Percentiles rank a stretch among this genome's conserved stretches.
Evolutionary conservation across 179 eudicot species (phyloP).

Genomic region (Dionaea muscipula): DNA sequence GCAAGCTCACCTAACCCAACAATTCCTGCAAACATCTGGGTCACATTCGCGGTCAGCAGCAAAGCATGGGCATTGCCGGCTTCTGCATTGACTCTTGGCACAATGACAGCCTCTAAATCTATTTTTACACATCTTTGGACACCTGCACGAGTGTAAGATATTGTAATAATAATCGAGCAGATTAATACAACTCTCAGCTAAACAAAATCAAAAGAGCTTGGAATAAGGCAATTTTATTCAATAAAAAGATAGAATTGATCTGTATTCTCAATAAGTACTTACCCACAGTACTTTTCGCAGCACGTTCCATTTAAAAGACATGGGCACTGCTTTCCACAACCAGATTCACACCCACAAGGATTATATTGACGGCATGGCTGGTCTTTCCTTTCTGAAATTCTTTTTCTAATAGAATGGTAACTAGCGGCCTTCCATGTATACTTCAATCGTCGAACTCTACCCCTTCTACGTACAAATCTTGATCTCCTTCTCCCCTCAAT

Average conservation of each 20-base stretch:
- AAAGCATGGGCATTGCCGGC: conserved; percentile 98
- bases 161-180: not conserved
- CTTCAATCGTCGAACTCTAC: conserved; percentile 91
- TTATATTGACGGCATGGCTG: conserved; percentile 88
- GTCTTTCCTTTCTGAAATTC: conserved; percentile 84
- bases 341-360: conserved; percentile 86
- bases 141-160: conserved; percentile 28
- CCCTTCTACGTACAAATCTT: conserved; percentile 78
- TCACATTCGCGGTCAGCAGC: conserved; percentile 98
- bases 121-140: conserved; percentile 87
- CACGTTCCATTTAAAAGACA: conserved; percentile 84
- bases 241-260: not conserved
- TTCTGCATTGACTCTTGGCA: conserved; percentile 96
- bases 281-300: conserved; percentile 99
- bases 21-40: conserved; percentile 97
- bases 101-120: conserved; percentile 96
- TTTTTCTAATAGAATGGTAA: conserved; percentile 67
- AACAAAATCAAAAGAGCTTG: not conserved
- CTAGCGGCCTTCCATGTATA: conserved; percentile 90
- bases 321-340: conserved; percentile 86
- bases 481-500: conserved; percentile 67
- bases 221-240: not conserved
- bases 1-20: conserved; percentile 78
- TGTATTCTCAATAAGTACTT: conserved; percentile 13
- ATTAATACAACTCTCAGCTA: not conserved